Evolutionary conservation across 2,329 filamentous ascomycete species (phyloP), one percentile per base, ranked within the genome.

Genomic region (Taxawa tesnikishii): DNA sequence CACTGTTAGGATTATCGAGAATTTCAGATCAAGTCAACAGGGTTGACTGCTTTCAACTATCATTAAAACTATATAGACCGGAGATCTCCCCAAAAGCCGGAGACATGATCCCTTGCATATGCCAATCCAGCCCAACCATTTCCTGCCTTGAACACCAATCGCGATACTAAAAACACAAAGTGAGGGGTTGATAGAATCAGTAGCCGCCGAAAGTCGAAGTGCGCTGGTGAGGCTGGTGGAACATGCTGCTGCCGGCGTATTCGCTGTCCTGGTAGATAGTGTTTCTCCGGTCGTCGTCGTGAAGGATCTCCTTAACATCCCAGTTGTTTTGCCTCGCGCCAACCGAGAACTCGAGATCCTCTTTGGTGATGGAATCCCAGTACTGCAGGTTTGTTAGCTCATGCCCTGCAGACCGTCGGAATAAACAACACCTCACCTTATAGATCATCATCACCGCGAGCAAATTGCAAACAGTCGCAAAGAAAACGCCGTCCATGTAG

Each of bases 401-500:
- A 10, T 5, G 15, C 9, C 21, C 15, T 18, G 10, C 3, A 27
- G 13, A 3, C 19, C 2, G 4, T 5, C 5, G 15, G 7, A 17
- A 16, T 1, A 16, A 10, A 4, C 5, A 28, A 13, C 14, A 33
- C 50, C 63, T 40, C 58, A 78, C 84, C 79, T 98, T 98, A 71
- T 98, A 98, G 23, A 98, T 78, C 90, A 96, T 98, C 90, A 98
- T 98, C 39, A 98, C 88, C 9, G 78, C 84, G 26, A 98, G 65
- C 27, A 98, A 62, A 53, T 98, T 98, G 65, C 85, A 90, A 34
- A 88, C 77, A 1, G 88, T 94, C 4, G 85, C 83, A 51, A 98
- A 87, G 63, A 96, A 93, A 29, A 96, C 61, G 1, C 88, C 88
- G 50, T 98, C 90, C 29, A 98, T 61, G 53, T 96, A 98, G 57